These are phyloP conservation scores for Trifolium fragiferum DNA, from an alignment of 306 rosid genomes.

Conservation along the genomic window DNA sequence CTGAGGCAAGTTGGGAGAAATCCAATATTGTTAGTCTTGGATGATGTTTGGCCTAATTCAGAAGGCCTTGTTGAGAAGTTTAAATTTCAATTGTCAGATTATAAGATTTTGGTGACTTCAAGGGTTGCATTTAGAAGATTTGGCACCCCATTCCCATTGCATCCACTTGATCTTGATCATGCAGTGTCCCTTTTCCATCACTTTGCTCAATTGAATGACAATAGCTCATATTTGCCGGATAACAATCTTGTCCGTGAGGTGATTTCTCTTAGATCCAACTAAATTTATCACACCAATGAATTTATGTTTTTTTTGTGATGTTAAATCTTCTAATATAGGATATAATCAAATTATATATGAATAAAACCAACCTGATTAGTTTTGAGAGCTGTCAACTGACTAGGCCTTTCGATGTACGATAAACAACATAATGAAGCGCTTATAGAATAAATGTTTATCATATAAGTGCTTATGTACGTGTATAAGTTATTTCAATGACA, in stretches of 20 bases:
- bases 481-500: background rate
- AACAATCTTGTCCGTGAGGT: conserved; percentile 50
- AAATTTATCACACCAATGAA: no score
- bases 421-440: background rate
- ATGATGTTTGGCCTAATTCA: conserved; percentile 68
- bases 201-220: background rate
- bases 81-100: conserved; percentile 31
- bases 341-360: conserved; percentile 16
- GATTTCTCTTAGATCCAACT: no score
- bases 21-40: conserved; percentile 60
- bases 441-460: background rate
- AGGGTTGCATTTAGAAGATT: conserved; percentile 54
- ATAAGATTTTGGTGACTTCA: conserved; percentile 47
- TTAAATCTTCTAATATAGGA: background rate
- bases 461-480: no score
- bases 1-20: conserved; percentile 29
- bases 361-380: background rate
- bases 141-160: conserved; percentile 31
- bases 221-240: conserved; percentile 32
- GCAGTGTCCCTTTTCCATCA: background rate
- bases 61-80: conserved; percentile 50
- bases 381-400: background rate
- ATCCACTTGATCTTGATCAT: conserved; percentile 35
- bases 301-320: conserved; percentile 8
- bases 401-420: background rate